Evolutionary conservation across 2,329 filamentous ascomycete species (phyloP), one percentile per base, ranked within the genome.

Genomic region (Exophiala xenobiotica): DNA sequence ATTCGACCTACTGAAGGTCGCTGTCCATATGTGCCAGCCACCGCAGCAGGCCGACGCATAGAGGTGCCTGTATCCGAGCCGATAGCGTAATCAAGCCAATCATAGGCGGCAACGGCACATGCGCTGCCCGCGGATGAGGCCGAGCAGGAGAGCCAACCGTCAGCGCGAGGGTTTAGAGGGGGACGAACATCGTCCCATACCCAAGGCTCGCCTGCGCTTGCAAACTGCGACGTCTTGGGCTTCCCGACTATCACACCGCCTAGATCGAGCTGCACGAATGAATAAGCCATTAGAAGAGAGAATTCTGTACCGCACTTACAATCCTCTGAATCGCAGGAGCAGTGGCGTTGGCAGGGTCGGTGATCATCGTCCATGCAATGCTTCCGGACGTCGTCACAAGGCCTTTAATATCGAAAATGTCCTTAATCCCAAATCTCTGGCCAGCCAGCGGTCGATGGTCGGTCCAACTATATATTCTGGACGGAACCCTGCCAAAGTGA

Each of bases 41-140:
- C 63, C 0, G 64, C 65, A 1, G 74, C 71, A 0, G 76, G 76
- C 0, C 72, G 67, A 8, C 75, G 69, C 50, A 78, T 74, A 12
- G 72, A 72, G 4, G 72, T 72, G 3, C 72, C 75, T 1, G 74
- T 78, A 38, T 72, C 70, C 9, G 60, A 65, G 2, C 70, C 70
- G 38, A 72, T 65, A 5, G 68, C 65, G 19, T 63, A 64, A 50
- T 74, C 70, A 5, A 74, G 62, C 71, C 70, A 73, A 24, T 67
- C 63, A 50, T 73, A 73, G 0, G 66, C 64, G 5, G 68, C 70
- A 1, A 73, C 58, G 0, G 65, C 58, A 33, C 62, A 64, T 4
- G 56, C 63, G 11, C 61, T 51, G 8, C 62, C 63, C 4, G 61
- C 53, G 5, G 60, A 63, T 3, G 60, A 63, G 9, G 60, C 61